Base-by-base conservation (phyloP, 169 alveolate species). In the Plasmodium coatneyi region DNA sequence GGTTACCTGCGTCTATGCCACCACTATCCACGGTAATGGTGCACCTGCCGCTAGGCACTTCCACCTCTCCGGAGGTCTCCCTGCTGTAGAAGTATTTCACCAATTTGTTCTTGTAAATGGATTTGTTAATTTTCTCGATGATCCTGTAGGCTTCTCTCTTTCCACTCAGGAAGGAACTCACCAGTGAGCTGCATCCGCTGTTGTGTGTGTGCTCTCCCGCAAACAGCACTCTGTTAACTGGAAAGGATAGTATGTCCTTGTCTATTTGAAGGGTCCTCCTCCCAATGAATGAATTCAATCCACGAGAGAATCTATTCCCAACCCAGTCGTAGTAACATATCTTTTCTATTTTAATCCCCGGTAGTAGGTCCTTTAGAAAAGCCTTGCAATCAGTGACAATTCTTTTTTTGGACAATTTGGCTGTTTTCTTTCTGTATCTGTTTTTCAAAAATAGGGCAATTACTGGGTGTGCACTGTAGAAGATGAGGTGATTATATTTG, bases 171-270 rank as follows among this genome's bases (percentile, higher is more conserved):
- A 34, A 89, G 19, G 94, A 78, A 79, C 39, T 39, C 0, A 89
- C 87, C 2, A 89, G 36, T 14, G 90, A 14, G 22, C 76, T 80
- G 22, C 86, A 36, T 3, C 72, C 90, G n/a, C 72, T 60, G 34
- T 60, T 76, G 71, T 89, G 74, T 12, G 94, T 89, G 28, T 89
- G 94, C 28, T 89, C 94, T 2, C 94, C 94, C 14, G 94, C 94
- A 41, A 89, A 89, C 14, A 71, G 34, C 5, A 89, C 16, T 89
- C 94, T 54, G n/a, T 89, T 80, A 0, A 89, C 82, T 10, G 94
- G 94, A 30, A 71, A 89, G 14, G 94, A 89, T 5, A 89, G 2
- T 9, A 89, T 89, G 34, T 89, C 94, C 49, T 89, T 89, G 71
- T 89, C 94, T 14, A 89, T 72, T 19, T 60, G 30, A 4, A 89